Evolutionary conservation across 805 yeast genomes (phyloP).

Genomic region (Candida pini): DNA sequence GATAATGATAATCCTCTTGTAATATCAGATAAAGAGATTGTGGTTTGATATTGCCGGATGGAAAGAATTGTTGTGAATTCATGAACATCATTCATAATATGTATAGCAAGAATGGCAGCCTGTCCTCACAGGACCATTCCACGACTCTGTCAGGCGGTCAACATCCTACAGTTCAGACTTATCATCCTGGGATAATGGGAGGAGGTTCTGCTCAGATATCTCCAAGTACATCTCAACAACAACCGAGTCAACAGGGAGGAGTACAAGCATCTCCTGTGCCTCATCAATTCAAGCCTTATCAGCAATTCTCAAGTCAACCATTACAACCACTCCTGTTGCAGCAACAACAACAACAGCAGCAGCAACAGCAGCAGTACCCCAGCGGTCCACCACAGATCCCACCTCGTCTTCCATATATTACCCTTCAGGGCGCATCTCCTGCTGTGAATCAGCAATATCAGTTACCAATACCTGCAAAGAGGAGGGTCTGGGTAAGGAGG

Average conservation of each 20-base stretch:
- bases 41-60: no score
- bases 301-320: background rate
- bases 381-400: background rate
- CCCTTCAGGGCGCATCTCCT: slow-evolving; percentile 13
- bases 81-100: slow-evolving; percentile 1
- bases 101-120: slow-evolving; percentile 4
- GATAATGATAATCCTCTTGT: no score
- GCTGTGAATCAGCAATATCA: slow-evolving; percentile 9
- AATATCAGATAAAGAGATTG: no score
- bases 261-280: background rate
- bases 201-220: background rate
- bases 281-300: background rate
- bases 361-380: background rate
- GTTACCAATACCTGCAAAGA: slow-evolving; percentile 16
- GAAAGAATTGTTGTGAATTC: no score
- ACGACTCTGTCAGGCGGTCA: slow-evolving; percentile 2
- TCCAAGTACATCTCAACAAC: background rate
- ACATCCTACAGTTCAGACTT: no score
- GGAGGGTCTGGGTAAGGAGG: slow-evolving; percentile 53
- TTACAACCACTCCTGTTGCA: background rate
- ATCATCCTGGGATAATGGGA: slow-evolving; percentile 1
- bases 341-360: slow-evolving; percentile 1
- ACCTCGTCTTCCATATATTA: slow-evolving; percentile 9
- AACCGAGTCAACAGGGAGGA: background rate
- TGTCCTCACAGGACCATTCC: slow-evolving; percentile 1